A percentile compares a stretch with the other conserved stretches of the same genome.
Conservation (phyloP, 2,329 filamentous ascomycete genomes). For the Cylindrodendrum hubeiense region DNA sequence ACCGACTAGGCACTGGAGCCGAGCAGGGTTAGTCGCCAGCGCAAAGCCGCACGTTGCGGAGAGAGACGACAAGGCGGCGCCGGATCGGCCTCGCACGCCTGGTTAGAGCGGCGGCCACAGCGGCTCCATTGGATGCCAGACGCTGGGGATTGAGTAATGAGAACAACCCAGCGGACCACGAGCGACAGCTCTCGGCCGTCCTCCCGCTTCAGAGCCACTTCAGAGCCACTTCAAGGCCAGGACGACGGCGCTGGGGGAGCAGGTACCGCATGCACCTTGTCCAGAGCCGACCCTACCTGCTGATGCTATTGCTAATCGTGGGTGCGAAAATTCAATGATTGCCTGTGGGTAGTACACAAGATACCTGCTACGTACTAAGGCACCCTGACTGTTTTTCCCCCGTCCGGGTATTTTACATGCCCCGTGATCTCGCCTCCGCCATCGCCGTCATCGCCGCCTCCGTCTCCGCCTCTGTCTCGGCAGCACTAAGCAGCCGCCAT, state of each 20-base stretch:
- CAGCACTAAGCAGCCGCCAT: neutral
- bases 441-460: slow-evolving; percentile 12
- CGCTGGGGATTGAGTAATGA: slow-evolving; percentile 53
- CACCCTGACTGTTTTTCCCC: too few relatives aligned
- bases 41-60: slow-evolving; percentile 24
- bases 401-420: slow-evolving; percentile 5
- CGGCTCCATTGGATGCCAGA: slow-evolving; percentile 46
- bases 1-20: slow-evolving; percentile 10
- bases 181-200: slow-evolving; percentile 8
- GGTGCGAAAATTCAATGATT: neutral
- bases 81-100: slow-evolving; percentile 30
- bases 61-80: slow-evolving; percentile 35
- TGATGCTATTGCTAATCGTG: slow-evolving; percentile 4
- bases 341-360: too few relatives aligned
- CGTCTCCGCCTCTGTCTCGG: slow-evolving; percentile 18
- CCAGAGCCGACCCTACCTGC: neutral
- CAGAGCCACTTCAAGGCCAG: too few relatives aligned
- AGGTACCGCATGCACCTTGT: slow-evolving; percentile 2
- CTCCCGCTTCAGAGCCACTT: slow-evolving; percentile 12
- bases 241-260: slow-evolving; percentile 9
- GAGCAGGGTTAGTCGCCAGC: slow-evolving; percentile 4
- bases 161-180: slow-evolving; percentile 43
- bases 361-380: too few relatives aligned
- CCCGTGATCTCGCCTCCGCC: slow-evolving; percentile 18
- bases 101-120: neutral